phyloP scores from a whole-genome alignment of 352 stramenopile genomes.

The Stramenopiles sp. region DNA sequence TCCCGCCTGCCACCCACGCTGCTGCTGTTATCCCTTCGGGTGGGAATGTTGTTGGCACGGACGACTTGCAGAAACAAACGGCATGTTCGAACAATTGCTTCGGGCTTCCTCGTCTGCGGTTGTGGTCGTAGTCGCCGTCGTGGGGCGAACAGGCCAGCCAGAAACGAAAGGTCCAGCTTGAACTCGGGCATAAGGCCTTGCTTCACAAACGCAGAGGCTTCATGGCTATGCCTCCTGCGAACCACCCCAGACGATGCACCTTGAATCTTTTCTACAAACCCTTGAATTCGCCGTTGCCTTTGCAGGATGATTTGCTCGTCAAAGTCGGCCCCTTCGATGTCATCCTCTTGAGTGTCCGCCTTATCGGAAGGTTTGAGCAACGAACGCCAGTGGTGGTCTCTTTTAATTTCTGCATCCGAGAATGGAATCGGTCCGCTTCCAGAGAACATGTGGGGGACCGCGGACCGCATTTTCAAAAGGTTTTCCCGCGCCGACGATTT shows the following conservation, averaged over 20 bases:
- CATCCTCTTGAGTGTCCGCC: background rate
- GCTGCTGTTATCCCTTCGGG: slow-evolving; percentile 25
- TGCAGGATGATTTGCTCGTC: slow-evolving; percentile 11
- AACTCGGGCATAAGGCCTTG: slow-evolving; percentile 55
- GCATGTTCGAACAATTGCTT: slow-evolving; percentile 28
- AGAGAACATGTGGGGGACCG: background rate
- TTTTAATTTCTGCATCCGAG: background rate
- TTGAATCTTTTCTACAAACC: background rate
- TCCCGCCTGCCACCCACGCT: no score
- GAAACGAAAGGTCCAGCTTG: slow-evolving; percentile 36
- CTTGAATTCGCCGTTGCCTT: background rate
- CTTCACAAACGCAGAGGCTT: slow-evolving; percentile 33
- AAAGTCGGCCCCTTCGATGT: background rate
- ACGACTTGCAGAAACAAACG: slow-evolving; percentile 57
- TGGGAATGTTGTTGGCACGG: slow-evolving; percentile 42
- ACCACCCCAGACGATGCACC: background rate
- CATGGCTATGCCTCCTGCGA: background rate
- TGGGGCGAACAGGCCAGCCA: slow-evolving; percentile 32
- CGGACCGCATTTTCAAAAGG: background rate
- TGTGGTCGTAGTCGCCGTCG: slow-evolving; percentile 17
- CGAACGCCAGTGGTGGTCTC: background rate
- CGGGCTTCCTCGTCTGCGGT: slow-evolving; percentile 22
- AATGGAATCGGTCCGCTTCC: slow-evolving; percentile 8
- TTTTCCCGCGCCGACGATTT: background rate
- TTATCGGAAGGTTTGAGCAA: slow-evolving; percentile 10